Evolutionary conservation across 163 green algal species (phyloP).

Genomic region (Volvox carteri): DNA sequence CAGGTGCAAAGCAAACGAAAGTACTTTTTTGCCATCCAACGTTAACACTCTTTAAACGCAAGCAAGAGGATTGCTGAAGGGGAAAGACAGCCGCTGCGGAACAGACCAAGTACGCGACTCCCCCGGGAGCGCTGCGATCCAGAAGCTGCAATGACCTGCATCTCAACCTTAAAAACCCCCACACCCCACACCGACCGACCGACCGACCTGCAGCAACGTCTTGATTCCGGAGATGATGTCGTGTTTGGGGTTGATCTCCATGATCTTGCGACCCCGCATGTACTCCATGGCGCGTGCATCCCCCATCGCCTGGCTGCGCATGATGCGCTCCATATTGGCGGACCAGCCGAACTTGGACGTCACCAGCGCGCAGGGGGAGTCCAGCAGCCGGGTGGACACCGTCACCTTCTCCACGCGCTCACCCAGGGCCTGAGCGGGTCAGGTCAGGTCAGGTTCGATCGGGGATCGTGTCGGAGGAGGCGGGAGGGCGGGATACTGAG

Average conservation of each 20-base stretch:
- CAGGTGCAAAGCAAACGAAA: background rate
- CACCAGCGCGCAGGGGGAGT: slow-evolving; percentile 95
- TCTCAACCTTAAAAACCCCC: no score
- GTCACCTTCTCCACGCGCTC: slow-evolving; percentile 79
- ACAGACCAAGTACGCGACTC: no score
- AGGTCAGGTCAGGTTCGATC: background rate
- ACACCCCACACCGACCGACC: no score
- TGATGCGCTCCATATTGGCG: slow-evolving; percentile 98
- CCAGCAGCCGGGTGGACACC: slow-evolving; percentile 81
- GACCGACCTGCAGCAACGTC: slow-evolving; percentile 50
- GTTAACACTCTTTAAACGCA: no score
- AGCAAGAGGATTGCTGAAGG: no score
- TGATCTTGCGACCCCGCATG: slow-evolving; percentile 94
- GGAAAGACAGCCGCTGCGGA: no score
- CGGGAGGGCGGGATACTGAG: background rate
- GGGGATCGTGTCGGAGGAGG: background rate
- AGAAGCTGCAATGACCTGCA: no score
- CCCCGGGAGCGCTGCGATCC: no score
- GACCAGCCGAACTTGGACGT: slow-evolving; percentile 98
- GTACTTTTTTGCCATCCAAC: no score
- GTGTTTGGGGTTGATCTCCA: slow-evolving; percentile 98
- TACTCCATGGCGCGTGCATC: slow-evolving; percentile 93
- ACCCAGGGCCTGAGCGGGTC: slow-evolving; percentile 56
- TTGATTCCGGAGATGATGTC: slow-evolving; percentile 72
- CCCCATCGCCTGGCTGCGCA: slow-evolving; percentile 90